Percentiles rank a stretch among this genome's conserved stretches.
phyloP scores from a whole-genome alignment of 495 filamentous ascomycete species.

The Acidomyces sp. region DNA sequence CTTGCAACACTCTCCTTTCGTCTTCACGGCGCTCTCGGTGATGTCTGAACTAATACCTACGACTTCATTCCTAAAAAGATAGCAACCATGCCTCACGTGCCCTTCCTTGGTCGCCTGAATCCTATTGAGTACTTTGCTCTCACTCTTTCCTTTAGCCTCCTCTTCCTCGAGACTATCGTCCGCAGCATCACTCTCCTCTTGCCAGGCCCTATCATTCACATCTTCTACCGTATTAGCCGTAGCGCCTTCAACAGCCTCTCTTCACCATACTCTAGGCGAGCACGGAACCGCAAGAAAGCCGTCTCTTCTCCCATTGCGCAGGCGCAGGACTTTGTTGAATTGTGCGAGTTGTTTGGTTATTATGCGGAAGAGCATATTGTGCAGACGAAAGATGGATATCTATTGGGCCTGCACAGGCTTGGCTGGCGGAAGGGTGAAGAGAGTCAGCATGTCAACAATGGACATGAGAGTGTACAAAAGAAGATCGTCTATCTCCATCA shows the following conservation, averaged over 20 bases:
- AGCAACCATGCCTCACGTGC: constrained; percentile 52
- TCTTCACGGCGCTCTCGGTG: too few species aligned
- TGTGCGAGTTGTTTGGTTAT: constrained; percentile 80
- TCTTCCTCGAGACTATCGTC: constrained; percentile 67
- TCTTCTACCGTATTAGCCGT: constrained; percentile 74
- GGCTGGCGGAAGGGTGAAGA: constrained; percentile 74
- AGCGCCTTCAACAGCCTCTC: constrained; percentile 69
- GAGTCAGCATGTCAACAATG: constrained; percentile 60
- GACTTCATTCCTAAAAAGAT: too few species aligned
- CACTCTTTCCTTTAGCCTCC: constrained; percentile 64
- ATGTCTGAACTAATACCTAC: too few species aligned
- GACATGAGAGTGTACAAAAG: constrained; percentile 55
- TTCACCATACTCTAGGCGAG: constrained; percentile 50
- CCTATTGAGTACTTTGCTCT: constrained; percentile 73
- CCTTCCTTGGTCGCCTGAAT: constrained; percentile 71
- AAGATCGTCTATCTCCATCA: constrained; percentile 92
- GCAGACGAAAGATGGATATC: constrained; percentile 85
- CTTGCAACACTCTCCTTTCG: too few species aligned
- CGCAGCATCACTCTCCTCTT: constrained; percentile 81
- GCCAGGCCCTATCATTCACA: constrained; percentile 61
- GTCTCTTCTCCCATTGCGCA: constrained; percentile 36
- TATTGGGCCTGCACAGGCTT: constrained; percentile 80
- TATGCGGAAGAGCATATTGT: constrained; percentile 91
- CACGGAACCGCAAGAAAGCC: constrained; percentile 43
- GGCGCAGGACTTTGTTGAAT: constrained; percentile 81